Evolutionary conservation across 352 stramenopile genomes (phyloP).

Genomic region (Globisporangium alternatum): DNA sequence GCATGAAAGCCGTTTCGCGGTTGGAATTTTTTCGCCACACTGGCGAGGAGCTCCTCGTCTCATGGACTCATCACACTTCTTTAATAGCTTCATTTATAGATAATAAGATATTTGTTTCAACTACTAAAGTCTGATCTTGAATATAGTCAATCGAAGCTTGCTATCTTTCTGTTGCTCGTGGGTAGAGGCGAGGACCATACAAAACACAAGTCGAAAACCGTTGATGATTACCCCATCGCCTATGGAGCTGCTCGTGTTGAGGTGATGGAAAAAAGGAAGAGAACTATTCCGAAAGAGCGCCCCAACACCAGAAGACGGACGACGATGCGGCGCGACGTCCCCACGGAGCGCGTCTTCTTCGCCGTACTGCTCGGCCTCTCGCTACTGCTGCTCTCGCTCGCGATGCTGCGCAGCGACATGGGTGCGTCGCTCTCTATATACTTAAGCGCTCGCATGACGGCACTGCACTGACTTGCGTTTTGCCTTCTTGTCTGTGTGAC

Average conservation of each 20-base stretch:
- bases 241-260: not conserved
- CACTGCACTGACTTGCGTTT: not conserved
- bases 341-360: constrained; percentile 53
- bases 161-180: not conserved
- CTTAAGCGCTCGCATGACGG: not conserved
- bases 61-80: not conserved
- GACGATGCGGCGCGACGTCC: constrained; percentile 29
- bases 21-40: not conserved
- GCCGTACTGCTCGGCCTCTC: constrained; percentile 42
- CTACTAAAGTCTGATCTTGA: not conserved
- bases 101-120: not conserved
- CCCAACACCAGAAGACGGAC: not conserved
- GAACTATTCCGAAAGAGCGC: not conserved
- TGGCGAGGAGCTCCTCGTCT: not conserved
- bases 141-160: not conserved
- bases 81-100: not conserved
- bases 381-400: constrained; percentile 54
- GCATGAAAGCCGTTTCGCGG: constrained; percentile 4
- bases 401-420: constrained; percentile 57
- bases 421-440: constrained; percentile 13
- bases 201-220: not conserved
- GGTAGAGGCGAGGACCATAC: not conserved
- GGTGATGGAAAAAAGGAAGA: not conserved
- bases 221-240: not conserved
- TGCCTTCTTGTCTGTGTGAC: constrained; percentile 3